These are phyloP conservation scores for Botrytis squamosa DNA, from an alignment of 2,329 filamentous ascomycete species.

Conservation along the genomic window DNA sequence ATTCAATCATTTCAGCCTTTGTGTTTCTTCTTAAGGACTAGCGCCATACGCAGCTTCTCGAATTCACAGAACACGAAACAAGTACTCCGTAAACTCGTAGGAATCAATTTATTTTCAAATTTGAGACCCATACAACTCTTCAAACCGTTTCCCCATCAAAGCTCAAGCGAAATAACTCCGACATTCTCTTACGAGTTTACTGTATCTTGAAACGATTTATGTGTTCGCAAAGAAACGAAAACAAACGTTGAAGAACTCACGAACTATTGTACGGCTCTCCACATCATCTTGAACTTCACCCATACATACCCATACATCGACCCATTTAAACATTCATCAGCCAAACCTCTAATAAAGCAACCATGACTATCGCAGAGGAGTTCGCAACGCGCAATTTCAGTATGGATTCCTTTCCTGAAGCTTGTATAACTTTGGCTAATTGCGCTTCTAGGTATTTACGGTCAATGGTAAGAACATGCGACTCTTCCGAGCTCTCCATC, in stretches of 20 bases:
- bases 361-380: slow-evolving; percentile 70
- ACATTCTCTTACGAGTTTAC: neutral
- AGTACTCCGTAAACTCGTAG: slow-evolving; percentile 4
- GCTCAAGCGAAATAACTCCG: slow-evolving; percentile 12
- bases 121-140: slow-evolving; percentile 9
- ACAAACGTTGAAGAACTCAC: slow-evolving; percentile 9
- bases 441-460: slow-evolving; percentile 61
- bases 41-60: slow-evolving; percentile 19
- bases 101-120: slow-evolving; percentile 8
- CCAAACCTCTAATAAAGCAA: slow-evolving; percentile 41
- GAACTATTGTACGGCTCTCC: neutral
- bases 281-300: neutral
- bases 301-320: slow-evolving; percentile 5
- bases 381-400: slow-evolving; percentile 74
- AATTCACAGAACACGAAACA: slow-evolving; percentile 13
- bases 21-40: slow-evolving; percentile 15
- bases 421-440: slow-evolving; percentile 29
- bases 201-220: slow-evolving; percentile 19
- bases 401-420: slow-evolving; percentile 45
- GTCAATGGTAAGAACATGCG: slow-evolving; percentile 63
- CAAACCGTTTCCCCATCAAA: slow-evolving; percentile 12
- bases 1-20: slow-evolving; percentile 13
- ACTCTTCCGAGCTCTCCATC: slow-evolving; percentile 18
- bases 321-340: slow-evolving; percentile 10
- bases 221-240: slow-evolving; percentile 18